A percentile compares a stretch with the other conserved stretches of the same genome.
Evolutionary conservation across 2,329 filamentous ascomycete genomes (phyloP).

Genomic region (Microsporum audouinii): DNA sequence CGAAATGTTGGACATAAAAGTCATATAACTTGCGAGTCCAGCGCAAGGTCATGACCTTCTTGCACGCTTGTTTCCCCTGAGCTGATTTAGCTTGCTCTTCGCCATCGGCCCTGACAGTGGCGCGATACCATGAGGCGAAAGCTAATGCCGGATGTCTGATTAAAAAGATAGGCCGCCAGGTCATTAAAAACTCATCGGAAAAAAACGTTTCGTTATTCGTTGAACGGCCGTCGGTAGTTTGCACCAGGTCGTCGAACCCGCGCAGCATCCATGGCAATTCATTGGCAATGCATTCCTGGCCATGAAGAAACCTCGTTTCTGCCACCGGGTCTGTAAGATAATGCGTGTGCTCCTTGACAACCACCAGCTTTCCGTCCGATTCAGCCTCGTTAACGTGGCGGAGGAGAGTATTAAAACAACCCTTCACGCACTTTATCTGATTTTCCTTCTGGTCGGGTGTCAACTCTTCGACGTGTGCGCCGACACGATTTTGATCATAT

Average conservation of each 20-base stretch:
- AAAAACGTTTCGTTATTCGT: constrained; percentile 25
- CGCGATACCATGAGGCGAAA: constrained; percentile 29
- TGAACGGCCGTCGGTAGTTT: constrained; percentile 13
- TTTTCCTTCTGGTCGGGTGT: constrained; percentile 20
- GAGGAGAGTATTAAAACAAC: constrained; percentile 20
- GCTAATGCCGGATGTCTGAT: constrained; percentile 31
- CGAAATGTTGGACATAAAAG: constrained; percentile 21
- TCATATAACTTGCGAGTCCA: constrained; percentile 28
- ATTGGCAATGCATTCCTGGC: not conserved
- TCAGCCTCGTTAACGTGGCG: constrained; percentile 16
- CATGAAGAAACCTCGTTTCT: constrained; percentile 2
- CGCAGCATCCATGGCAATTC: constrained; percentile 12
- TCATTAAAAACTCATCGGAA: constrained; percentile 25
- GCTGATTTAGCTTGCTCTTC: not conserved
- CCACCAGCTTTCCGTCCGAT: constrained; percentile 19
- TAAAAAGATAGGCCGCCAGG: constrained; percentile 24
- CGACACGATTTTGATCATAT: not conserved
- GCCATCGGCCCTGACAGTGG: not conserved
- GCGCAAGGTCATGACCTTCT: constrained; percentile 18
- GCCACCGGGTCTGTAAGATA: constrained; percentile 13
- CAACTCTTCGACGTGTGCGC: constrained; percentile 2
- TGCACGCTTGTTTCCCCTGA: not conserved
- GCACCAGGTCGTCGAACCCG: not conserved
- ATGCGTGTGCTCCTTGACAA: constrained; percentile 27
- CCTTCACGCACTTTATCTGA: constrained; percentile 18